phyloP scores from a whole-genome alignment of 805 yeast genomes.

The Dipodascopsis uninucleata region DNA sequence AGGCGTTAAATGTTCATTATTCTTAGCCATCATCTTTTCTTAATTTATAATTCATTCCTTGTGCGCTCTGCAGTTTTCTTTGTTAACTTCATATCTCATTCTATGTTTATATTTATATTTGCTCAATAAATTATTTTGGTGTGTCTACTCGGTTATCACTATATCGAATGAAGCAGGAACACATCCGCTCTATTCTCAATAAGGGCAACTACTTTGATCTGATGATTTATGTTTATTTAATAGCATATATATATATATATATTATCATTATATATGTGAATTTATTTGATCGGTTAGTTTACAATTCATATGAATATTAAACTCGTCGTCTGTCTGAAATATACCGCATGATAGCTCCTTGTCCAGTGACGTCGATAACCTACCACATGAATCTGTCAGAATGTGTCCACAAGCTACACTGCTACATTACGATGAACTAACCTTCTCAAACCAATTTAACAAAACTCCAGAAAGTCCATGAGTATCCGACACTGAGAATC shows the following conservation, averaged over 20 bases:
- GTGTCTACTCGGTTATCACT: no score
- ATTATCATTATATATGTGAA: no score
- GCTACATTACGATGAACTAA: slow-evolving; percentile 2
- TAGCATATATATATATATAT: no score
- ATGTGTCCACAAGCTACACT: slow-evolving; percentile 1
- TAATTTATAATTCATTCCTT: no score
- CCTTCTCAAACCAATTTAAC: slow-evolving; percentile 87
- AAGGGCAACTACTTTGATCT: slow-evolving; percentile 1
- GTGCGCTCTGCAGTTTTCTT: no score
- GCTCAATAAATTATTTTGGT: background rate
- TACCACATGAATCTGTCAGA: slow-evolving; percentile 1
- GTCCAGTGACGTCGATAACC: slow-evolving; percentile 76
- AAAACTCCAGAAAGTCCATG: slow-evolving; percentile 68
- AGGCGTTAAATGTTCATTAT: no score
- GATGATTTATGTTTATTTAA: slow-evolving; percentile 2
- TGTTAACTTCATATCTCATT: no score
- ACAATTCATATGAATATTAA: slow-evolving; percentile 33
- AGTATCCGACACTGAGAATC: slow-evolving; percentile 63
- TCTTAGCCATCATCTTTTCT: no score
- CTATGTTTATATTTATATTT: background rate
- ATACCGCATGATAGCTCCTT: slow-evolving; percentile 83
- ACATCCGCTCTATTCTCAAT: background rate
- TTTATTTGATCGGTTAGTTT: no score
- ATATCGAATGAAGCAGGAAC: background rate
- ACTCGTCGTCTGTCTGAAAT: slow-evolving; percentile 82